These are phyloP conservation scores for Phanerodontia chrysosporium DNA, from an alignment of 768 basidiomycete species.

Conservation along the genomic window DNA sequence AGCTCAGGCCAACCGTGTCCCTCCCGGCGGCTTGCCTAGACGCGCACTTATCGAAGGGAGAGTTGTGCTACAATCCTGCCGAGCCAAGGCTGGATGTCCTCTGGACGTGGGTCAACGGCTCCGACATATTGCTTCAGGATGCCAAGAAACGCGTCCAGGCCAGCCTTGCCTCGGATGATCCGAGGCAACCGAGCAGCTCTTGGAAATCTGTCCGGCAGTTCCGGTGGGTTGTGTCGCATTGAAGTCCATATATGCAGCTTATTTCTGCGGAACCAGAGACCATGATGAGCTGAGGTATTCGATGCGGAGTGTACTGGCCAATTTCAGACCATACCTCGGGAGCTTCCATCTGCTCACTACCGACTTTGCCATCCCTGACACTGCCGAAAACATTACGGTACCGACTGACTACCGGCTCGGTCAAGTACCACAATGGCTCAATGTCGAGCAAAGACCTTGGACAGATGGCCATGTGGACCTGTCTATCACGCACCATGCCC, in stretches of 20 bases:
- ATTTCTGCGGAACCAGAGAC: constrained; percentile 19
- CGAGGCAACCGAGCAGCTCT: constrained; percentile 15
- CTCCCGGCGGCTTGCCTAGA: constrained; percentile 20
- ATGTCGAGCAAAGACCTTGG: constrained; percentile 21
- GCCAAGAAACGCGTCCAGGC: constrained; percentile 9
- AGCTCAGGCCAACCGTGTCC: constrained; percentile 4
- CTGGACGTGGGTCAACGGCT: constrained; percentile 32
- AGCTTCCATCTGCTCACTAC: constrained; percentile 33
- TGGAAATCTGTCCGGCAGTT: constrained; percentile 17
- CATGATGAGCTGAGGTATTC: constrained; percentile 36
- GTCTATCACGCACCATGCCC: constrained; percentile 28
- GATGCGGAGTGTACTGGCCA: constrained; percentile 29
- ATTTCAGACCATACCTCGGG: constrained; percentile 24
- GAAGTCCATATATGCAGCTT: background rate
- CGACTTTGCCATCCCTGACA: constrained; percentile 24
- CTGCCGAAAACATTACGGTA: background rate
- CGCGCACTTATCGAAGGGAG: constrained; percentile 17
- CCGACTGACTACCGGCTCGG: constrained; percentile 26
- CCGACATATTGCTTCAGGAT: constrained; percentile 21
- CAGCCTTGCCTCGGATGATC: constrained; percentile 13
- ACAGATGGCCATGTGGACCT: constrained; percentile 25
- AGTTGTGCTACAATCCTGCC: constrained; percentile 11
- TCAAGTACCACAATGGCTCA: constrained; percentile 37
- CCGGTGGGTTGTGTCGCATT: constrained; percentile 14
- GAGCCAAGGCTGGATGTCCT: constrained; percentile 23